Percentiles rank a stretch among this genome's conserved stretches.
These are phyloP conservation scores for Chaetomium sp. DNA, from an alignment of 2,329 filamentous ascomycete genomes.

Conservation along the genomic window DNA sequence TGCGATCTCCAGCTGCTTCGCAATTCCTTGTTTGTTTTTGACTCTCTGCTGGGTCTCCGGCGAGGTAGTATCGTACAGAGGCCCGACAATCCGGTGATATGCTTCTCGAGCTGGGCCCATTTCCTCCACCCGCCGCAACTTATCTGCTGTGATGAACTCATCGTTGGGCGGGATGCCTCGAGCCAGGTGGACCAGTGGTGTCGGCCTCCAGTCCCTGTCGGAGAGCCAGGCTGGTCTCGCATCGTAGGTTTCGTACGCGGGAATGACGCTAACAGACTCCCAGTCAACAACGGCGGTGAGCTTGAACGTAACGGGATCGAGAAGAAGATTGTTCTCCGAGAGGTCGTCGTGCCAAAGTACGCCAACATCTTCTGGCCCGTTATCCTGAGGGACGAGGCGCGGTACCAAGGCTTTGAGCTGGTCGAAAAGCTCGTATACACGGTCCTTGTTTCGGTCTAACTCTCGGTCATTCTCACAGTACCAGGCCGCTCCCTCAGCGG, in stretches of 20 bases:
- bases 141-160: slow-evolving; percentile 12
- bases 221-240: slow-evolving; percentile 21
- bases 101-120: slow-evolving; percentile 3
- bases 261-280: slow-evolving; percentile 24
- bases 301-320: slow-evolving; percentile 24
- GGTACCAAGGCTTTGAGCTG: slow-evolving; percentile 18
- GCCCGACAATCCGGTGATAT: slow-evolving; percentile 16
- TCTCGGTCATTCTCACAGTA: slow-evolving; percentile 26
- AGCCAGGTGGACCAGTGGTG: slow-evolving; percentile 16
- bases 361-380: slow-evolving; percentile 20
- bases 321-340: slow-evolving; percentile 25
- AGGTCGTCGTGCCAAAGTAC: slow-evolving; percentile 27
- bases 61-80: slow-evolving; percentile 12
- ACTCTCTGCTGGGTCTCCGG: slow-evolving; percentile 9
- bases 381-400: slow-evolving; percentile 19
- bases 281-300: slow-evolving; percentile 25
- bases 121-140: slow-evolving; percentile 12
- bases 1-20: slow-evolving; percentile 24
- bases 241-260: slow-evolving; percentile 23
- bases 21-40: slow-evolving; percentile 16
- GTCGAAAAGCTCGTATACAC: slow-evolving; percentile 16
- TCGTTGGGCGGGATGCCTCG: slow-evolving; percentile 22
- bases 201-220: slow-evolving; percentile 24
- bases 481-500: slow-evolving; percentile 12
- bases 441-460: slow-evolving; percentile 10